Conservation (phyloP, 805 yeast genomes). For the Kuraishia cidri region DNA sequence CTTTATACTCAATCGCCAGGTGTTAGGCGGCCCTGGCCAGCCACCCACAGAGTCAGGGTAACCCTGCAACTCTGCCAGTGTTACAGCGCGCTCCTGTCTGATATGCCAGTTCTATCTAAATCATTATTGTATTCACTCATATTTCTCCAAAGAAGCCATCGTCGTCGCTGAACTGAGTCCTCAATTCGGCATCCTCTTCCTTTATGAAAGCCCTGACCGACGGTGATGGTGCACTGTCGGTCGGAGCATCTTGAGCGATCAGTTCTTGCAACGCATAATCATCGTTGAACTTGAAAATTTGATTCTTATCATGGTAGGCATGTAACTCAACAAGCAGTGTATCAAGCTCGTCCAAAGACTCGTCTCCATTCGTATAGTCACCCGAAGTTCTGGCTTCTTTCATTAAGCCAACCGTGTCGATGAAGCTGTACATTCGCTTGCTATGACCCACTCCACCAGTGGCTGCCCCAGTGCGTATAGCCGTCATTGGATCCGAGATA, state of each 20-base stretch:
- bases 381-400: background rate
- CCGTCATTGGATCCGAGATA: conserved; percentile 13
- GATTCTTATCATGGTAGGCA: conserved; percentile 9
- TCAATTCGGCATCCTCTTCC: too few relatives aligned
- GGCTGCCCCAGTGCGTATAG: conserved; percentile 9
- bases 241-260: conserved; percentile 4
- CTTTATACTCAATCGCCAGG: conserved; percentile 1
- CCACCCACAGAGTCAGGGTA: too few relatives aligned
- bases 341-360: conserved; percentile 6
- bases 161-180: too few relatives aligned
- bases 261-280: conserved; percentile 6
- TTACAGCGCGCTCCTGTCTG: too few relatives aligned
- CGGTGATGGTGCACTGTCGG: background rate
- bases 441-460: conserved; percentile 14
- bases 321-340: conserved; percentile 8
- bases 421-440: conserved; percentile 9
- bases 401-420: conserved; percentile 7
- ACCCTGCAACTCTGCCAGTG: too few relatives aligned
- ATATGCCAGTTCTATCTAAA: too few relatives aligned
- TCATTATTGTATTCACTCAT: too few relatives aligned
- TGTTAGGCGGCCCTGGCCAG: too few relatives aligned
- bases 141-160: too few relatives aligned
- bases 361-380: conserved; percentile 1
- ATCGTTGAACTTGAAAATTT: conserved; percentile 8
- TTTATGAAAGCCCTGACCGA: too few relatives aligned